Percentiles rank a stretch among this genome's conserved stretches.
These are phyloP conservation scores for Balansia obtecta DNA, from an alignment of 2,329 filamentous ascomycete species.

Conservation along the genomic window DNA sequence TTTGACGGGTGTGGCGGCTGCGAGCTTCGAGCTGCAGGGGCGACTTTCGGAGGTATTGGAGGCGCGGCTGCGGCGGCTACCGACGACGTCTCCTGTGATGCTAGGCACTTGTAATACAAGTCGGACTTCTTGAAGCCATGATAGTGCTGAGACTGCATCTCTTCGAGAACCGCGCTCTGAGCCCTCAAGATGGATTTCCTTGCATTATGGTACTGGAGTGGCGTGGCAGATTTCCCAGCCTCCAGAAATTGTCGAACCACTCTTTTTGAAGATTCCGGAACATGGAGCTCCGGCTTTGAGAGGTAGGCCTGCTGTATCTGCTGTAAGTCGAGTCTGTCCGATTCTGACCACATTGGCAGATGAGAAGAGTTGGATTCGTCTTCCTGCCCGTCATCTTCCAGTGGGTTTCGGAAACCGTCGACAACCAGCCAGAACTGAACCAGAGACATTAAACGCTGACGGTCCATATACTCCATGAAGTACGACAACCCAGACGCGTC, in stretches of 20 bases:
- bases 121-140: constrained; percentile 85
- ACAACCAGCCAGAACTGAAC: constrained; percentile 99
- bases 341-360: constrained; percentile 62
- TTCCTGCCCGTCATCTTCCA: constrained; percentile 60
- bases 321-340: constrained; percentile 75
- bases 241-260: constrained; percentile 67
- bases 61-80: constrained; percentile 2
- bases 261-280: constrained; percentile 55
- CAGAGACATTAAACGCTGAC: constrained; percentile 70
- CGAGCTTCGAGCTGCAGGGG: constrained; percentile 17
- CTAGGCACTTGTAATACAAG: constrained; percentile 89
- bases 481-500: constrained; percentile 87
- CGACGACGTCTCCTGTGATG: constrained; percentile 60
- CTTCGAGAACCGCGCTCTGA: constrained; percentile 72
- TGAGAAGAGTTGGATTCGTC: constrained; percentile 53
- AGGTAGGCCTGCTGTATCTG: constrained; percentile 90
- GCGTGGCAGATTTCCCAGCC: constrained; percentile 62
- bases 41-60: constrained; percentile 6
- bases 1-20: constrained; percentile 31
- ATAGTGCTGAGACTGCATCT: constrained; percentile 72
- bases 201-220: constrained; percentile 71
- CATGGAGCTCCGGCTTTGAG: constrained; percentile 66
- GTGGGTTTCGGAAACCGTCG: constrained; percentile 85
- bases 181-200: constrained; percentile 68
- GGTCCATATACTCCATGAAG: constrained; percentile 99